Evolutionary conservation across 148 eudicot species (phyloP), one percentile per base, ranked within the genome.

Genomic region (Chenopodium suecicum): DNA sequence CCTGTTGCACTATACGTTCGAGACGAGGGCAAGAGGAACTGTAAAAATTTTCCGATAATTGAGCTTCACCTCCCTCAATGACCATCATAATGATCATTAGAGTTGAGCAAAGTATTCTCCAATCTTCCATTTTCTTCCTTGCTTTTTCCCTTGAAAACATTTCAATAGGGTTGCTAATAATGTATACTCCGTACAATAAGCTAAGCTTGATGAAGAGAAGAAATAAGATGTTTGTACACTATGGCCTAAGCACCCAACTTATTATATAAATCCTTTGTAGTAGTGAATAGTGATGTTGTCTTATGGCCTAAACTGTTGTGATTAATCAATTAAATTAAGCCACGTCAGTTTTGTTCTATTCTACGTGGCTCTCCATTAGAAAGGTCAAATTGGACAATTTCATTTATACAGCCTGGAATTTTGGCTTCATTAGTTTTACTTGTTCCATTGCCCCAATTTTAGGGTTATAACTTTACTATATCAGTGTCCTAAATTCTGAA

Each of bases 1-100:
- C 88, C 44, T 88, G 87, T 29, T 77, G 73, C 1, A 94, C 94
- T 9, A 91, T 67, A 65, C 27, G 63, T 78, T 94, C 95, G 1
- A 92, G 91, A 41, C 75, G 76, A 0, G 98, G 93, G 78, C 98
- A 94, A 20, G 83, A 86, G 0, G 73, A 52, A 16, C 79, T 41
- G 77, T 93, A 93, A 71, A 86, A 93, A 72, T 88, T 86, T 54
- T 83, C 87, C 2, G 63, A 37, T 44, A 93, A 65, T 44, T 89
- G 82, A 20, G 88, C 88, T 82, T 86, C 83, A 76, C 84, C 91
- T 34, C 52, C 50, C 58, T 72, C 32, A 63, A 84, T 41, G 17
- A 77, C n/a, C 66, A 76, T 2, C 44, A 87, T 27, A 22, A 78
- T 6, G 14, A 88, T 50, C 70, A 84, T 29, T 41, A 83, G 23